Evolutionary conservation across 768 basidiomycete genomes (phyloP).

Genomic region (Trichaptum fuscoviolaceum): DNA sequence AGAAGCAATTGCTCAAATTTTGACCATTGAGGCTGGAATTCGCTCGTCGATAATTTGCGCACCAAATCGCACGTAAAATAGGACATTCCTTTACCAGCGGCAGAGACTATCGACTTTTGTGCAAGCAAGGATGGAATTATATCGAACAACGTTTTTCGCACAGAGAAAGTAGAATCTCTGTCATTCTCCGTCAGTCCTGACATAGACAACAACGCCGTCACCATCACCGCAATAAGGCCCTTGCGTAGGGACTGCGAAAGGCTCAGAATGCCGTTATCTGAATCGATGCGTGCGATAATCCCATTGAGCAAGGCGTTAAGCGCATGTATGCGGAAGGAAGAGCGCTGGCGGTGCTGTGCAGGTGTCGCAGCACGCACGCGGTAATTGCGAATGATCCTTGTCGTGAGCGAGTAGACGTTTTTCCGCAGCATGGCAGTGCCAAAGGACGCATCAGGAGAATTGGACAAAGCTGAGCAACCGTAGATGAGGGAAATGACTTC

Average conservation of each 20-base stretch:
- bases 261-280: neutral
- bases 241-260: neutral
- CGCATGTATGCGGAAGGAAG: neutral
- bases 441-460: neutral
- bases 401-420: neutral
- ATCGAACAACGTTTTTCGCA: neutral
- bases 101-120: neutral
- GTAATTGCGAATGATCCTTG: neutral
- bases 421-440: neutral
- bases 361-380: neutral
- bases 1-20: neutral
- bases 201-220: neutral
- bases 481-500: neutral
- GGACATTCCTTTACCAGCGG: neutral
- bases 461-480: neutral
- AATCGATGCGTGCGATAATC: neutral
- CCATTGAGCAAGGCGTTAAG: neutral
- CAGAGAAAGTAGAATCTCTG: neutral
- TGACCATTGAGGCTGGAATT: neutral
- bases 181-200: neutral
- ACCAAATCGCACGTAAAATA: neutral
- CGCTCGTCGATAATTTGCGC: neutral
- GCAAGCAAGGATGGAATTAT: neutral
- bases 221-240: neutral
- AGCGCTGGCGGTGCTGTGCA: neutral